Percentiles rank a stretch among this genome's conserved stretches.
These are phyloP conservation scores for Papiliotrema nemorosa DNA, from an alignment of 1,284 basidiomycete genomes.

Conservation along the genomic window DNA sequence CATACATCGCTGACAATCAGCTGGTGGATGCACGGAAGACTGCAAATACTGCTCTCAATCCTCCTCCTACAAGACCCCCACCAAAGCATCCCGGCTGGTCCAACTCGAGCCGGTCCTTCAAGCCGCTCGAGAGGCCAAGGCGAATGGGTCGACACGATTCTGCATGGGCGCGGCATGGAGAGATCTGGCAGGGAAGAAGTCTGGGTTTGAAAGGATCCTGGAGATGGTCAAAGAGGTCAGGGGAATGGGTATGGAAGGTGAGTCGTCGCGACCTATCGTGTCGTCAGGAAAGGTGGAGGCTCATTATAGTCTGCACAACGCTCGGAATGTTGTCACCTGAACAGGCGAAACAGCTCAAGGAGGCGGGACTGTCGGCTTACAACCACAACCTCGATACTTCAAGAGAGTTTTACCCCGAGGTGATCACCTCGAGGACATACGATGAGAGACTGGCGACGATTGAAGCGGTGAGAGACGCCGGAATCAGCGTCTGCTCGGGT, in stretches of 20 bases:
- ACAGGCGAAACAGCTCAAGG: conserved; percentile 87
- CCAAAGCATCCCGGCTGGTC: conserved; percentile 83
- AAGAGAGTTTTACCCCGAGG: conserved; percentile 91
- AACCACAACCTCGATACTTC: conserved; percentile 99
- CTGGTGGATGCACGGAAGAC: conserved; percentile 93
- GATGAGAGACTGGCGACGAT: conserved; percentile 92
- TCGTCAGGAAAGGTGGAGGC: neutral
- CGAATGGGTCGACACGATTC: conserved; percentile 92
- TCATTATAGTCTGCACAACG: conserved; percentile 78
- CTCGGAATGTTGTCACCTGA: conserved; percentile 93
- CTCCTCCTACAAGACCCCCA: conserved; percentile 82
- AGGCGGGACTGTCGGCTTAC: conserved; percentile 91
- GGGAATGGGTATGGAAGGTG: conserved; percentile 80
- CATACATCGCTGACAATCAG: conserved; percentile 47
- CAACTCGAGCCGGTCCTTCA: conserved; percentile 87
- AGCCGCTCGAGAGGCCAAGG: conserved; percentile 88
- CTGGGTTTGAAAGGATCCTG: conserved; percentile 90
- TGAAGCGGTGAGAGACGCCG: conserved; percentile 83
- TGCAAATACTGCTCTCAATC: conserved; percentile 99
- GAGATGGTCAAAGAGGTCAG: conserved; percentile 83
- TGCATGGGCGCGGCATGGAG: conserved; percentile 99
- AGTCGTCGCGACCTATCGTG: conserved; percentile 14
- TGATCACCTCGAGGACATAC: conserved; percentile 91
- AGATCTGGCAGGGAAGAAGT: conserved; percentile 87
- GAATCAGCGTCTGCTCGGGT: conserved; percentile 95